Base-by-base conservation (phyloP, 345 rosid species). In the Clausena lansium region DNA sequence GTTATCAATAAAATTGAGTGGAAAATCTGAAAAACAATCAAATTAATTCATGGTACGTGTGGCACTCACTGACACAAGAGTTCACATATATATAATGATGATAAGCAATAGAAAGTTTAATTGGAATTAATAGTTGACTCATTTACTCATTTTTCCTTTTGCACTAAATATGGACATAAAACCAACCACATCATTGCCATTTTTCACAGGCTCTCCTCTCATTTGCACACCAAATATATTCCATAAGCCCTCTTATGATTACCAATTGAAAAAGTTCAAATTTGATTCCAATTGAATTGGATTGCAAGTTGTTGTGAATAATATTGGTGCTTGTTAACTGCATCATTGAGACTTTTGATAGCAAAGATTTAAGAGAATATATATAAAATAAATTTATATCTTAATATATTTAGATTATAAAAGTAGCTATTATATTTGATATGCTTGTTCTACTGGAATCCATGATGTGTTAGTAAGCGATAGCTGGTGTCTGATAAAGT, bases 121-220 rank as follows among this genome's bases (percentile, higher is more conserved):
- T 52, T 52, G 57, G 57, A 52, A 36, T 59, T 33, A 35, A 76
- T 69, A 54, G 82, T 82, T 82, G 84, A 81, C 85, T 62, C 25
- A 0, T 27, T 52, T 58, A 62, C 30, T 39, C 36, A 5, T 1
- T 17, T 74, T 76, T 76, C 66, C 69, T 70, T 80, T 86, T 75
- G 76, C 93, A 88, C 88, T 88, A 59, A 83, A 75, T 64, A 73
- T 84, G 81, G 88, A 87, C 88, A 70, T 77, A 50, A 84, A 65
- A 76, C 76, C 75, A 79, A 76, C 84, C 83, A 74, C 85, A 77
- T 80, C 83, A 75, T 80, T 52, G 19, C 4, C 30, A 50, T 7
- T 20, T 69, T 63, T 65, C 70, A 57, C 8, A n/a, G 24, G 35
- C 66, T 25, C 69, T 60, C 33, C 6, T 33, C 28, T 78, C 73